Percentiles rank a stretch among this genome's conserved stretches.
Evolutionary conservation across 1,284 basidiomycete species (phyloP).

Genomic region (Cryptococcus hybrid): DNA sequence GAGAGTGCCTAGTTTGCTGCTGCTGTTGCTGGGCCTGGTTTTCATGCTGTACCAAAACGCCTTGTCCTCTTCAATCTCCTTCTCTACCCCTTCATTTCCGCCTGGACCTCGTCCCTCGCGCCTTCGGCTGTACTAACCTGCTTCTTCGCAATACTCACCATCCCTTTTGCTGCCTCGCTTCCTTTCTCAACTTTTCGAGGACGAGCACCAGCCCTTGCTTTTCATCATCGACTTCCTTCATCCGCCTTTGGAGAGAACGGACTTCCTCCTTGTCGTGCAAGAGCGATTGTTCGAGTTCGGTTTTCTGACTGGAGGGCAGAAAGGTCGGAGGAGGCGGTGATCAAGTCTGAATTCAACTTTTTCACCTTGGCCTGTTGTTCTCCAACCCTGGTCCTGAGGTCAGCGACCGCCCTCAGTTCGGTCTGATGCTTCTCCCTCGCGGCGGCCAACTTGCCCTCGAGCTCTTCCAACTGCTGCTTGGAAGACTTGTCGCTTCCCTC

Average conservation of each 20-base stretch:
- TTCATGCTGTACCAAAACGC: constrained; percentile 24
- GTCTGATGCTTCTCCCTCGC: constrained; percentile 72
- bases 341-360: constrained; percentile 74
- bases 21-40: neutral
- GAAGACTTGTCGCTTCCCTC: constrained; percentile 46
- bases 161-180: constrained; percentile 91
- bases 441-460: constrained; percentile 48
- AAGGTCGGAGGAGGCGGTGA: constrained; percentile 87
- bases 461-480: constrained; percentile 57
- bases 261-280: constrained; percentile 94
- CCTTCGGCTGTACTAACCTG: constrained; percentile 83
- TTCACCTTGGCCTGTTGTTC: constrained; percentile 76
- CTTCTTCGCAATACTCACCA: constrained; percentile 91
- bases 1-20: neutral
- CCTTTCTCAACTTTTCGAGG: constrained; percentile 87
- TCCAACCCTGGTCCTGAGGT: constrained; percentile 68
- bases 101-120: constrained; percentile 67
- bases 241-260: constrained; percentile 77
- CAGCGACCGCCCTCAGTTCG: constrained; percentile 71
- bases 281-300: constrained; percentile 83
- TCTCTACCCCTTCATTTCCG: constrained; percentile 64
- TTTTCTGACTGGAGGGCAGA: constrained; percentile 86
- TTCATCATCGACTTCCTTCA: constrained; percentile 78
- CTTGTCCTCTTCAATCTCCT: constrained; percentile 57
- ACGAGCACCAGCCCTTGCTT: constrained; percentile 69